Conservation (phyloP, 495 filamentous ascomycete species). For the Chaetomium fimeti region DNA sequence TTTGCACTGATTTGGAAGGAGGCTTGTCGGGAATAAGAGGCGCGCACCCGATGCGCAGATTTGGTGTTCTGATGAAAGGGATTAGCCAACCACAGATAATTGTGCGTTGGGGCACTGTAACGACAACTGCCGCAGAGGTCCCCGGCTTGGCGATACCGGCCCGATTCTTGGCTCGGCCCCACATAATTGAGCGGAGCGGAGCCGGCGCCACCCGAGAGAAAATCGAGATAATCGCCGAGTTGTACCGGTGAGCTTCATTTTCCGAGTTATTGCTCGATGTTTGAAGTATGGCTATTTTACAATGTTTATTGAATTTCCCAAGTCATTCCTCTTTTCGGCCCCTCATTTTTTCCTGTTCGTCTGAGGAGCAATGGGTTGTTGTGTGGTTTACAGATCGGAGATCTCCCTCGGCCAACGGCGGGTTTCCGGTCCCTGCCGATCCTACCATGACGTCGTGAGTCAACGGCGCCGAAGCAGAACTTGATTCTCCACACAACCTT, state of each 20-base stretch:
- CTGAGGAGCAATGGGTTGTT: not conserved
- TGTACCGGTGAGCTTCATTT: not conserved
- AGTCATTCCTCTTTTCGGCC: no score
- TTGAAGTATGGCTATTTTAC: not conserved
- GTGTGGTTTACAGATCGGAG: no score
- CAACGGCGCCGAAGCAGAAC: not conserved
- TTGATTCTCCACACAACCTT: not conserved
- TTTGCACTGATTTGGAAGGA: not conserved
- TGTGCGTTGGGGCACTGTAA: no score
- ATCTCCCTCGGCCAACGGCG: not conserved
- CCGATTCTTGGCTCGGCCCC: slow-evolving; percentile 16
- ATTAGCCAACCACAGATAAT: not conserved
- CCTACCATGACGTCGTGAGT: slow-evolving; percentile 6
- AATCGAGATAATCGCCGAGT: not conserved
- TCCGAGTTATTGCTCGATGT: not conserved
- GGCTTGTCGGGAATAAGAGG: slow-evolving; percentile 4
- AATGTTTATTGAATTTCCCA: no score
- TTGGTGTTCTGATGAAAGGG: not conserved
- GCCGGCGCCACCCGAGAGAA: not conserved
- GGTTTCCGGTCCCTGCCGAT: not conserved
- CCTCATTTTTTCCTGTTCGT: not conserved
- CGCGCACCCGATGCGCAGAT: not conserved
- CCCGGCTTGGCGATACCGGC: slow-evolving; percentile 17
- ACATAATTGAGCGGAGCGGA: not conserved
- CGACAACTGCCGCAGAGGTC: not conserved